These are phyloP conservation scores for Mycena chlorophos DNA, from an alignment of 768 basidiomycete species.

Conservation along the genomic window DNA sequence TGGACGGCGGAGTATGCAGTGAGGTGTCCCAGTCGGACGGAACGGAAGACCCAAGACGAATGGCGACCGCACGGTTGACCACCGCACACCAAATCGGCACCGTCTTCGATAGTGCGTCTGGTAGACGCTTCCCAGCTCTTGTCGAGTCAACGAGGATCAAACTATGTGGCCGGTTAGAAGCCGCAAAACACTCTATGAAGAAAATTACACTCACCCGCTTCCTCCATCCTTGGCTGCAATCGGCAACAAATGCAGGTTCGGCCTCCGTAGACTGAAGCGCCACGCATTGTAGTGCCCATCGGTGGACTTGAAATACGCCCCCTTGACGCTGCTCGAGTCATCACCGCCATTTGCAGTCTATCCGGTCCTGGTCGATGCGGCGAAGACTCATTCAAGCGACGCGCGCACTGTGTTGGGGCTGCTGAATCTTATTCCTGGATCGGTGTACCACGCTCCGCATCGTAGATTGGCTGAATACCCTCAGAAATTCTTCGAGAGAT, in stretches of 20 bases:
- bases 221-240: constrained; percentile 50
- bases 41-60: constrained; percentile 31
- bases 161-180: constrained; percentile 37
- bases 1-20: constrained; percentile 71
- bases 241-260: constrained; percentile 79
- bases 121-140: constrained; percentile 87
- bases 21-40: constrained; percentile 49
- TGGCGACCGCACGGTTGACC: constrained; percentile 63
- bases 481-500: neutral
- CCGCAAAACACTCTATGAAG: constrained; percentile 4
- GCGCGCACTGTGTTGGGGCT: neutral
- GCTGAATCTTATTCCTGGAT: constrained; percentile 58
- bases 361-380: neutral
- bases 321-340: no score
- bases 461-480: constrained; percentile 76
- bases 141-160: constrained; percentile 91
- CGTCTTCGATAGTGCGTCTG: constrained; percentile 91
- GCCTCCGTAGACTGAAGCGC: constrained; percentile 79
- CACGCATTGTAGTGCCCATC: constrained; percentile 86
- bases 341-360: constrained; percentile 11
- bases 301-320: constrained; percentile 89
- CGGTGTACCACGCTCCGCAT: constrained; percentile 92
- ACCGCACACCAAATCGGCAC: constrained; percentile 95
- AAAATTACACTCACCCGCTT: constrained; percentile 46
- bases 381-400: constrained; percentile 6